Conservation (phyloP, 768 basidiomycete species). For the Macrolepiota albuminosa region DNA sequence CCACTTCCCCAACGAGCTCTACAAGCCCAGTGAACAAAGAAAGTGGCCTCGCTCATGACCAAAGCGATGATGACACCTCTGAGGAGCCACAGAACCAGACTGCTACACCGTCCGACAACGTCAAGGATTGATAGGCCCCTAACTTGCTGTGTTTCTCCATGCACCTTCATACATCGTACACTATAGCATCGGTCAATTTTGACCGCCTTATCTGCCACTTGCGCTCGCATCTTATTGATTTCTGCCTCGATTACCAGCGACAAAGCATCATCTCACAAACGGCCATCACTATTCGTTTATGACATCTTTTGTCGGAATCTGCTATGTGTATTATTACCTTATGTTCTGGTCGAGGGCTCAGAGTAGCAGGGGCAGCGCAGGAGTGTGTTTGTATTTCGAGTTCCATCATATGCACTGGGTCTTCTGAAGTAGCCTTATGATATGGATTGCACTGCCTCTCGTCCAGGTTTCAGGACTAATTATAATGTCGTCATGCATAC, state of each 20-base stretch:
- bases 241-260: slow-evolving; percentile 16
- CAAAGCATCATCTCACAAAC: slow-evolving; percentile 17
- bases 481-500: neutral
- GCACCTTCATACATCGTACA: slow-evolving; percentile 15
- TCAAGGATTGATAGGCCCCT: slow-evolving; percentile 14
- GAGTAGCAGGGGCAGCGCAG: slow-evolving; percentile 13
- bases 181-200: slow-evolving; percentile 13
- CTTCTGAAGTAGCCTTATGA: slow-evolving; percentile 5
- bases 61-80: slow-evolving; percentile 25
- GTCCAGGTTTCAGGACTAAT: slow-evolving; percentile 15
- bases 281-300: slow-evolving; percentile 27
- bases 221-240: slow-evolving; percentile 19
- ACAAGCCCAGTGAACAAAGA: slow-evolving; percentile 65
- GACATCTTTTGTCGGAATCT: slow-evolving; percentile 32
- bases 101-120: slow-evolving; percentile 4
- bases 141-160: slow-evolving; percentile 5
- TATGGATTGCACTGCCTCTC: slow-evolving; percentile 4
- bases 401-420: slow-evolving; percentile 5
- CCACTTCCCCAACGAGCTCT: slow-evolving; percentile 71
- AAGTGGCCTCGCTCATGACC: slow-evolving; percentile 41
- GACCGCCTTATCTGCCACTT: slow-evolving; percentile 15
- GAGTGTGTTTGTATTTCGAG: slow-evolving; percentile 10
- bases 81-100: slow-evolving; percentile 17
- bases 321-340: slow-evolving; percentile 29
- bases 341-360: slow-evolving; percentile 15